Base-by-base conservation (phyloP, 1,139 yeast genomes). In the Lodderomyces oxycetoniae region DNA sequence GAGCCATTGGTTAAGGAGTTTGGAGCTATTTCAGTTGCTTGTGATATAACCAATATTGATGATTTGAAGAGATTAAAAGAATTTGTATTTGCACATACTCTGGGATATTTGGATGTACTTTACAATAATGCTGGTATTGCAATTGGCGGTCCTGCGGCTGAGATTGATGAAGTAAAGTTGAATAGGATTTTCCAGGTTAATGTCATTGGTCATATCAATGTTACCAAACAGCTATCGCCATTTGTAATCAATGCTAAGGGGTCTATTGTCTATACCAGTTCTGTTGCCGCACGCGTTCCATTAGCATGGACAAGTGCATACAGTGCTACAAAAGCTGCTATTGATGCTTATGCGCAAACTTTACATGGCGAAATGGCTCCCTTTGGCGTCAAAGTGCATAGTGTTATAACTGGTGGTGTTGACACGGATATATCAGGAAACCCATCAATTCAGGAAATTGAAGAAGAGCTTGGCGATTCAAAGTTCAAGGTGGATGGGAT, bases 261-360 rank as follows among this genome's bases (percentile, higher is more conserved):
- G 0, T 42, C 56, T 0, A 61, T 64, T 22, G 53, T 63, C 11
- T 65, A 57, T 48, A 64, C 70, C 4, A 38, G 57, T 11, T 62
- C 68, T 2, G 59, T 63, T 8, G 64, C 69, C 12, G 59, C 58
- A 2, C 37, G 63, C 10, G 57, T 53, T 3, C 68, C 71, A 3
- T 50, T 64, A 32, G 42, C 66, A 6, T 65, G 69, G 67, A 44
- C 50, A 0, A 42, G 58, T 11, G 50, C 51, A 13, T 65, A 64
- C 43, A 52, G 59, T 40, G 51, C 69, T 4, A 56, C 67, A 26
- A 64, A 65, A 41, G 87, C 93, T 2, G 93, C 93, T 1, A 74
- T 85, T 37, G 86, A 81, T 49, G 78, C 74, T 40, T 85, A 78
- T 52, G 83, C 86, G 1, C 67, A 73, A 34, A 69, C 71, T 2